Percentiles rank a stretch among this genome's conserved stretches.
Evolutionary conservation across 306 rosid genomes (phyloP).

Genomic region (Trifolium pratense): DNA sequence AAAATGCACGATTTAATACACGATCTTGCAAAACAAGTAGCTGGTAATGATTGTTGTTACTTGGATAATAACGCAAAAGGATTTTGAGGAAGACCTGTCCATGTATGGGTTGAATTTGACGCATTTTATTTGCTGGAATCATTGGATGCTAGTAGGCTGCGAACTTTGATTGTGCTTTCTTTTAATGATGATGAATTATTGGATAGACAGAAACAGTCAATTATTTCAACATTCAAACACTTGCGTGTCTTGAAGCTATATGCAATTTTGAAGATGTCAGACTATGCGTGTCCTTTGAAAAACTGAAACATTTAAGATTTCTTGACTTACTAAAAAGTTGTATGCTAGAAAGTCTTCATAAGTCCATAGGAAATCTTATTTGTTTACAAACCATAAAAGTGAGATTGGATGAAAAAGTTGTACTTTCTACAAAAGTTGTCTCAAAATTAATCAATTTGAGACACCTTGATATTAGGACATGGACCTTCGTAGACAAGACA

Average conservation of each 20-base stretch:
- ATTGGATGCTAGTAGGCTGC: not conserved
- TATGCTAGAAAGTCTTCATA: not conserved
- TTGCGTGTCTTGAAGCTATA: not conserved
- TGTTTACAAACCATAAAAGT: slow-evolving; percentile 1
- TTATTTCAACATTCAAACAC: not conserved
- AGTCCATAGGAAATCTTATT: not conserved
- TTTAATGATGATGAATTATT: fast-evolving
- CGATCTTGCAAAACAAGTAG: not conserved
- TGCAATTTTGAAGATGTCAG: fast-evolving
- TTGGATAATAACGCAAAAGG: not conserved
- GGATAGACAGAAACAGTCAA: not conserved
- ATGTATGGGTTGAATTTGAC: not conserved
- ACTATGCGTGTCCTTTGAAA: not conserved
- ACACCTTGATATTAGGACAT: slow-evolving; percentile 8
- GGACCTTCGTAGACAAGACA: not conserved
- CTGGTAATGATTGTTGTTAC: slow-evolving; percentile 19
- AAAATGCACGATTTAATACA: not conserved
- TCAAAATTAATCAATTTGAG: slow-evolving; percentile 3
- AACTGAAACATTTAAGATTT: slow-evolving; percentile 8
- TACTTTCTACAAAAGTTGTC: not conserved
- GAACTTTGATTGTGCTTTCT: not conserved
- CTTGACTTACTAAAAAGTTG: too few species aligned
- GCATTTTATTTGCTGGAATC: not conserved
- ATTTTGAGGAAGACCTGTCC: not conserved
- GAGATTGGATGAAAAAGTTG: fast-evolving